These are phyloP conservation scores for Pouteria campechiana DNA, from an alignment of 179 eudicot genomes.

Conservation along the genomic window DNA sequence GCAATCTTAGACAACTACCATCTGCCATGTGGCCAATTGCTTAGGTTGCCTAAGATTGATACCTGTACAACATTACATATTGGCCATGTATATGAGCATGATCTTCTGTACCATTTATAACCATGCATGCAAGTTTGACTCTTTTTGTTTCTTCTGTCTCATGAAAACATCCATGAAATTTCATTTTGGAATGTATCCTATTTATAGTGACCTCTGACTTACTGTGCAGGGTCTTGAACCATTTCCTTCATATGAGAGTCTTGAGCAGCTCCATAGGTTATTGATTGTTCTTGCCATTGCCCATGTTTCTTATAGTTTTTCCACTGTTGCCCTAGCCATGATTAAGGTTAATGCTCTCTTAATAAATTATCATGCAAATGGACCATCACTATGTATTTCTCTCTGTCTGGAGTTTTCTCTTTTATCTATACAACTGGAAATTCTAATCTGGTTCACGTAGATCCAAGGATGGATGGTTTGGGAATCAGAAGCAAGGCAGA, in stretches of 20 bases:
- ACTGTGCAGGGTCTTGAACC: constrained; percentile 50
- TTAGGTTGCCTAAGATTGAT: no score
- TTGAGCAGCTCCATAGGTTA: constrained; percentile 76
- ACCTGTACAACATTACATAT: no score
- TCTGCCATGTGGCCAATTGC: no score
- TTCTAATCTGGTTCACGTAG: constrained; percentile 14
- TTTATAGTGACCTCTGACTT: background rate
- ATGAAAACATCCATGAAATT: no score
- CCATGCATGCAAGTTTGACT: no score
- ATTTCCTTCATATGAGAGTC: constrained; percentile 64
- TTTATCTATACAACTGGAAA: background rate
- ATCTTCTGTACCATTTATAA: no score
- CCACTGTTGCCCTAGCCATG: constrained; percentile 58
- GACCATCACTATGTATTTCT: background rate
- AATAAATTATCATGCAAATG: background rate
- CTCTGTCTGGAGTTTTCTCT: background rate
- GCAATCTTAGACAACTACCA: no score
- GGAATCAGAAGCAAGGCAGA: constrained; percentile 58
- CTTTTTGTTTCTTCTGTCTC: no score
- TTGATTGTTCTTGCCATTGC: constrained; percentile 60
- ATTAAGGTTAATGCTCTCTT: constrained; percentile 27
- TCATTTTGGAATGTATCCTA: no score
- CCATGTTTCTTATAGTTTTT: constrained; percentile 57
- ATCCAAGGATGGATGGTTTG: constrained; percentile 73
- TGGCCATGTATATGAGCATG: no score